Conservation (phyloP, 1,284 basidiomycete genomes). For the Hypsizygus ulmarius region DNA sequence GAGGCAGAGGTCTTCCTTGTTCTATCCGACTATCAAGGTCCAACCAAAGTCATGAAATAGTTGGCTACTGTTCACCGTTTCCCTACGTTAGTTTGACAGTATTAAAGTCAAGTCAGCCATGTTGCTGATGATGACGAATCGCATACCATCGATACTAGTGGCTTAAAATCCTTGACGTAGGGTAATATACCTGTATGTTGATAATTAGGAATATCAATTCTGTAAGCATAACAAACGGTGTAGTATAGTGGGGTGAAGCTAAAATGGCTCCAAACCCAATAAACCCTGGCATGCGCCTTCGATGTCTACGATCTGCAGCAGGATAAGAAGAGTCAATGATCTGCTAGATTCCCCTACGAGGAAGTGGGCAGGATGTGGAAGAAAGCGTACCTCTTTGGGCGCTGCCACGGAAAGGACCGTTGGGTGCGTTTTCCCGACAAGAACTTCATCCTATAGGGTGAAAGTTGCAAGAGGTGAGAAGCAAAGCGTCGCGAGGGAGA, state of each 20-base stretch:
- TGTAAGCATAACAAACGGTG: too few relatives aligned
- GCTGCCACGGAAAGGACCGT: slow-evolving; percentile 73
- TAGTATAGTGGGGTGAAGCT: slow-evolving; percentile 8
- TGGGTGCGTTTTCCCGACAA: slow-evolving; percentile 69
- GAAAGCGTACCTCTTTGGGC: slow-evolving; percentile 75
- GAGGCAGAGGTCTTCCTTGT: too few relatives aligned
- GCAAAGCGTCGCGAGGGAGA: neutral
- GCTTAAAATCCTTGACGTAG: too few relatives aligned
- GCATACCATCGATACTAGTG: too few relatives aligned
- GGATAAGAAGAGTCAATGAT: neutral
- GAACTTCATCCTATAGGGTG: slow-evolving; percentile 73
- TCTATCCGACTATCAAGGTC: too few relatives aligned
- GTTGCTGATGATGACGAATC: too few relatives aligned
- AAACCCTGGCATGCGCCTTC: slow-evolving; percentile 84
- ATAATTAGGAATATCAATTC: too few relatives aligned
- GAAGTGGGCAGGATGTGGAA: neutral
- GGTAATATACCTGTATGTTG: too few relatives aligned
- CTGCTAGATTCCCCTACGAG: neutral
- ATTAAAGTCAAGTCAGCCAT: too few relatives aligned
- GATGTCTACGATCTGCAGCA: slow-evolving; percentile 68
- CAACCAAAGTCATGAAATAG: too few relatives aligned
- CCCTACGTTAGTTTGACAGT: too few relatives aligned
- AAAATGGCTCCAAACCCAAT: slow-evolving; percentile 65
- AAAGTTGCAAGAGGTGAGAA: slow-evolving; percentile 4
- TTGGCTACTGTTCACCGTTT: too few relatives aligned